These are phyloP conservation scores for Amauroascus niger DNA, from an alignment of 2,329 filamentous ascomycete species.

Conservation along the genomic window DNA sequence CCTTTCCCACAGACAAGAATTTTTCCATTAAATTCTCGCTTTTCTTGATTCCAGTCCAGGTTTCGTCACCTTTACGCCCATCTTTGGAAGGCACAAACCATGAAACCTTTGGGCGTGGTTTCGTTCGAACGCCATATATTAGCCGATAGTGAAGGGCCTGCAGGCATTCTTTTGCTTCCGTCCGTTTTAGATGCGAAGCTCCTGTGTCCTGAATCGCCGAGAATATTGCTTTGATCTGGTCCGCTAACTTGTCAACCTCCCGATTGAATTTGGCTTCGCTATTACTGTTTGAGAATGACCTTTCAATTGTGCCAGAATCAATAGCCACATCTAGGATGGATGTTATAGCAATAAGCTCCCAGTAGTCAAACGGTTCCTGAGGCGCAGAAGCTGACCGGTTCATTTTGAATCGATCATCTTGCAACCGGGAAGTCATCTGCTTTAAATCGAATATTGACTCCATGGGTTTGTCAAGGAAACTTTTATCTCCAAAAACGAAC, in stretches of 20 bases:
- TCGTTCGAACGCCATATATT: slow-evolving; percentile 59
- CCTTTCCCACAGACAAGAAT: background rate
- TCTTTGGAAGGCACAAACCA: slow-evolving; percentile 24
- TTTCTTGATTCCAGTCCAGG: slow-evolving; percentile 5
- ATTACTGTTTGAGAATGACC: slow-evolving; percentile 23
- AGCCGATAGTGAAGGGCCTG: slow-evolving; percentile 68
- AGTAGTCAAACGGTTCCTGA: slow-evolving; percentile 47
- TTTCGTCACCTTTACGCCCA: background rate
- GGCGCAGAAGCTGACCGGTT: slow-evolving; percentile 16
- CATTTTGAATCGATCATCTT: slow-evolving; percentile 27
- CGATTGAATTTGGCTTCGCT: slow-evolving; percentile 53
- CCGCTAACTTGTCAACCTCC: slow-evolving; percentile 57
- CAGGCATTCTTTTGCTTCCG: slow-evolving; percentile 66
- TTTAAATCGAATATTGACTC: slow-evolving; percentile 25
- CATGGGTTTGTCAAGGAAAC: slow-evolving; percentile 22
- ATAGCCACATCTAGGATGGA: slow-evolving; percentile 65
- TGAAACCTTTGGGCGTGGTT: slow-evolving; percentile 44
- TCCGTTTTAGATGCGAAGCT: slow-evolving; percentile 59
- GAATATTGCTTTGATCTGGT: slow-evolving; percentile 47
- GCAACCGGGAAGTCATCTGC: slow-evolving; percentile 24
- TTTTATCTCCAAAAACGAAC: slow-evolving; percentile 27
- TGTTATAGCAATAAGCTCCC: slow-evolving; percentile 55
- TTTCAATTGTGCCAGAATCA: slow-evolving; percentile 46
- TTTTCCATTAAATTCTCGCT: slow-evolving; percentile 8
- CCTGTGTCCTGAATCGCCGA: slow-evolving; percentile 63